phyloP scores from a whole-genome alignment of 83 land plant species.

The Picea abies region DNA sequence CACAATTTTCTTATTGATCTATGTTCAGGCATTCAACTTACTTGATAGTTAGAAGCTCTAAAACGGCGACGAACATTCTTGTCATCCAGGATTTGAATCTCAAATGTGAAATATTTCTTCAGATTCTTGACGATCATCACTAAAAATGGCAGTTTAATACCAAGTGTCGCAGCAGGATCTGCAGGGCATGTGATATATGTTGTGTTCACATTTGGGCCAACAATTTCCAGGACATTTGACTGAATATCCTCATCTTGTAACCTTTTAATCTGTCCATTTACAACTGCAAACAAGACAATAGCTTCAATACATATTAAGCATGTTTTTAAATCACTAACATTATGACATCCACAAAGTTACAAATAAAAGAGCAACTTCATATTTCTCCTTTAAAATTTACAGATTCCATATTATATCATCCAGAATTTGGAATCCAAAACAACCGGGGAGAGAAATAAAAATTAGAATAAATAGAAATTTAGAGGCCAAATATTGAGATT shows the following conservation, averaged over 20 bases:
- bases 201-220: conserved; percentile 90
- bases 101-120: conserved; percentile 94
- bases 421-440: neutral
- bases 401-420: neutral
- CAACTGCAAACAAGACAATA: conserved; percentile 55
- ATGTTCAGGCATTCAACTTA: conserved; percentile 30
- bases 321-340: neutral
- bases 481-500: too few relatives aligned
- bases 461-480: too few relatives aligned
- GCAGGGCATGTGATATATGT: conserved; percentile 92
- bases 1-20: neutral
- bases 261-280: conserved; percentile 89
- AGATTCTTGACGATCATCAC: conserved; percentile 94
- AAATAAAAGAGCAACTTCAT: neutral
- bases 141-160: conserved; percentile 89
- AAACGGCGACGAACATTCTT: conserved; percentile 95
- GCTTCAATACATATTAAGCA: neutral
- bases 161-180: conserved; percentile 88
- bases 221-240: conserved; percentile 90
- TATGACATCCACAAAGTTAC: too few relatives aligned
- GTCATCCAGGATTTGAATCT: conserved; percentile 95
- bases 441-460: neutral
- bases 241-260: conserved; percentile 94
- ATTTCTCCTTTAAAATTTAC: neutral
- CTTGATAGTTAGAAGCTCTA: conserved; percentile 95